Evolutionary conservation across 2,329 filamentous ascomycete species (phyloP), one percentile per base, ranked within the genome.

Genomic region (Chrysosporium keratinophilum): DNA sequence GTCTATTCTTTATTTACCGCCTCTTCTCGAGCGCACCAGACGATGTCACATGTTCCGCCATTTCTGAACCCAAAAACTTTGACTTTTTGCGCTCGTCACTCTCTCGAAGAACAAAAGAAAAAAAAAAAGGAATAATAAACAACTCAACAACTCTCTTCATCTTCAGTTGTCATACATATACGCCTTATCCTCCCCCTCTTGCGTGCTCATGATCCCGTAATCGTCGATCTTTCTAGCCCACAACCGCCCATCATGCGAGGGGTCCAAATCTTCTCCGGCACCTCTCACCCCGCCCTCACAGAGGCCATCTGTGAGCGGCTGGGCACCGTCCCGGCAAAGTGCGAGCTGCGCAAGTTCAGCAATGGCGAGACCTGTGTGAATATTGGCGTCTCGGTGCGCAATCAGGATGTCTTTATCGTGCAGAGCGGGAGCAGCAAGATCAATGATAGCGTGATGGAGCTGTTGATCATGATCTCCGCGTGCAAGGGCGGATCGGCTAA

Each of bases 371-470:
- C 82, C 45, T 81, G 79, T 54, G 82, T 85, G 60, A 79, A 82
- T 64, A 83, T 85, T 63, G 78, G 80, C 37, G 71, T 70, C 49
- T 85, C 82, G 23, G 89, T 98, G 60, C 87, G 93, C 62, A 94
- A 98, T 69, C 94, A 97, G 71, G 91, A 98, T 79, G 91, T 98
- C 64, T 98, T 97, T 71, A 91, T 98, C 68, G 86, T 98, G 57
- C 93, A 98, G 76, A 97, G 91, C 58, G 93, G 93, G 60, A 96
- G 93, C 73, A 79, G 83, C 67, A 88, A 86, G 74, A 95, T 96
- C 78, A 98, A 98, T 71, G 93, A 98, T 74, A 94, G 88, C 65
- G 89, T 98, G 67, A 96, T 98, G 89, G 93, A 98, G 78, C 80
- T 98, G 67, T 80, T 98, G 67, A 97, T 98, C 72, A 95, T 98